A percentile compares a stretch with the other conserved stretches of the same genome.
Evolutionary conservation across 1,139 yeast species (phyloP).

Genomic region (Trichomonascaceae sp.): DNA sequence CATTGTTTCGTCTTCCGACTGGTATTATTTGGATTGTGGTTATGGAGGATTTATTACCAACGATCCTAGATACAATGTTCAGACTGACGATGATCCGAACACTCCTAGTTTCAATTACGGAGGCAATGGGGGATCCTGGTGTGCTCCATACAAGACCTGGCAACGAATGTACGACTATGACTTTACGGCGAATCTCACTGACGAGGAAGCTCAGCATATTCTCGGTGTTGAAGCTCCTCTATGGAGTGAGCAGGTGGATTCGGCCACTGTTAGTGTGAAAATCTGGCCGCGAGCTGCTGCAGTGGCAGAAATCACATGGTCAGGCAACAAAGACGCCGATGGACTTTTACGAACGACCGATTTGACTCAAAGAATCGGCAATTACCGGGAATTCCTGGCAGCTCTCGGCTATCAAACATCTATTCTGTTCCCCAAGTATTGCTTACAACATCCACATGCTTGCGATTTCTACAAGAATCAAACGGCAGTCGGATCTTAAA

Average conservation of each 20-base stretch:
- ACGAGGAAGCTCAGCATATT: conserved; percentile 32
- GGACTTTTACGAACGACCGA: conserved; percentile 34
- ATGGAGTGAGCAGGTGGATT: conserved; percentile 45
- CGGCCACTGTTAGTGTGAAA: conserved; percentile 36
- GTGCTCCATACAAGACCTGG: conserved; percentile 48
- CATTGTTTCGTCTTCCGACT: conserved; percentile 37
- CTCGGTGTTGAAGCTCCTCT: conserved; percentile 44
- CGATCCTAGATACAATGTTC: conserved; percentile 34
- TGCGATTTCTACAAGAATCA: background rate
- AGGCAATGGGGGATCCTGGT: conserved; percentile 43
- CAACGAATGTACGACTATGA: conserved; percentile 43
- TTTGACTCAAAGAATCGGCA: conserved; percentile 40
- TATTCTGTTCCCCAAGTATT: conserved; percentile 41
- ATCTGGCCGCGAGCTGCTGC: conserved; percentile 48
- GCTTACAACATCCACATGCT: conserved; percentile 34
- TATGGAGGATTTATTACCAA: conserved; percentile 41
- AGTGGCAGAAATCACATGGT: conserved; percentile 44
- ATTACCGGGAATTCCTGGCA: conserved; percentile 42
- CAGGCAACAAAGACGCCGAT: conserved; percentile 36
- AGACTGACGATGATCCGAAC: conserved; percentile 25
- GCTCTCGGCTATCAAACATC: conserved; percentile 37
- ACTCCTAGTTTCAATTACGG: conserved; percentile 34
- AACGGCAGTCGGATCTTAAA: background rate
- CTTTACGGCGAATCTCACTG: conserved; percentile 36
- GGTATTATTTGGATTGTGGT: conserved; percentile 45